Percentiles rank a stretch among this genome's conserved stretches.
Evolutionary conservation across 805 yeast genomes (phyloP).

Genomic region (Metschnikowia orientalis): DNA sequence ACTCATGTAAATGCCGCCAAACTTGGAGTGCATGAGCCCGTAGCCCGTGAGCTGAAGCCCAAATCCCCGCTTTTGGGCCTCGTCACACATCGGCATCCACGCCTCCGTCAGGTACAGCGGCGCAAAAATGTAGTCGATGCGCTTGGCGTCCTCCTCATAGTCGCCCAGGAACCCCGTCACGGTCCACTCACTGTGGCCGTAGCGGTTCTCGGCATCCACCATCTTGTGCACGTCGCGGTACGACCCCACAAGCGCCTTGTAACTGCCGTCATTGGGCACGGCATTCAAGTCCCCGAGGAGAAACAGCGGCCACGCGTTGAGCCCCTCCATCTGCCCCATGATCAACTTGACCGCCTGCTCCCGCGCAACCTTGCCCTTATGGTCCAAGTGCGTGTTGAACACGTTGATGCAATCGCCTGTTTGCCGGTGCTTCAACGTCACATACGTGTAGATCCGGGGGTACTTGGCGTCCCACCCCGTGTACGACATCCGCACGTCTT

Average conservation of each 20-base stretch:
- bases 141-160: slow-evolving; percentile 25
- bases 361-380: slow-evolving; percentile 14
- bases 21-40: slow-evolving; percentile 33
- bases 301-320: slow-evolving; percentile 30
- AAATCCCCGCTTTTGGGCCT: slow-evolving; percentile 12
- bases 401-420: slow-evolving; percentile 16
- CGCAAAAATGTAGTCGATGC: slow-evolving; percentile 31
- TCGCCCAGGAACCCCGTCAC: slow-evolving; percentile 33
- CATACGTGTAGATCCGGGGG: slow-evolving; percentile 18
- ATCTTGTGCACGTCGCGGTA: slow-evolving; percentile 20
- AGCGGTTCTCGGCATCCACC: slow-evolving; percentile 21
- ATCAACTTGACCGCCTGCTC: slow-evolving; percentile 12
- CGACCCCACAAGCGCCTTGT: slow-evolving; percentile 11
- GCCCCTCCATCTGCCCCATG: slow-evolving; percentile 5
- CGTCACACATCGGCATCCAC: slow-evolving; percentile 15
- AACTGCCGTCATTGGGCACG: slow-evolving; percentile 21
- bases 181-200: slow-evolving; percentile 28
- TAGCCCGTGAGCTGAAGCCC: slow-evolving; percentile 21
- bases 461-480: slow-evolving; percentile 22
- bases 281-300: slow-evolving; percentile 29
- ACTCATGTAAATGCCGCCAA: slow-evolving; percentile 29
- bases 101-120: slow-evolving; percentile 21
- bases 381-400: slow-evolving; percentile 21
- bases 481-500: slow-evolving; percentile 5
- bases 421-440: slow-evolving; percentile 13